Conservation (phyloP, 1,284 basidiomycete genomes). For the Rhizoctonia solani region DNA sequence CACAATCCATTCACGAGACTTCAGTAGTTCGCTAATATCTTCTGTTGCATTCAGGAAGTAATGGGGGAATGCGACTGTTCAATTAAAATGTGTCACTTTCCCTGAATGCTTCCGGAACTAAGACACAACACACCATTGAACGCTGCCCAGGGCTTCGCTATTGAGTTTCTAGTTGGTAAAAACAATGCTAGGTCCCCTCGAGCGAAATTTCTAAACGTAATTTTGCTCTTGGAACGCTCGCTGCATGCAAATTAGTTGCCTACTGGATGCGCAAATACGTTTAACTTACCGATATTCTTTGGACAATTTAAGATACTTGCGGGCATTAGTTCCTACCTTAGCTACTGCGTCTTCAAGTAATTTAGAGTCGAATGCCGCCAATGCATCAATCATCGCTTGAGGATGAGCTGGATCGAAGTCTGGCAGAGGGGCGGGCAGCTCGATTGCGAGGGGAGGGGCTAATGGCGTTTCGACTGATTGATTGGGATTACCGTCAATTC, state of each 20-base stretch:
- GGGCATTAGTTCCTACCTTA: conserved; percentile 81
- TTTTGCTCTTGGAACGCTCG: conserved; percentile 90
- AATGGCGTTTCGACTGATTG: conserved; percentile 16
- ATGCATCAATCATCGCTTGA: conserved; percentile 63
- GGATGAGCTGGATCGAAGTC: conserved; percentile 71
- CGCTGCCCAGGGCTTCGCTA: conserved; percentile 94
- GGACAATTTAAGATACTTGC: conserved; percentile 96
- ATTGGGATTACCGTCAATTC: background rate
- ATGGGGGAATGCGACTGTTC: conserved; percentile 88
- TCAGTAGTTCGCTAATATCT: conserved; percentile 81
- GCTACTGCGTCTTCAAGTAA: conserved; percentile 79
- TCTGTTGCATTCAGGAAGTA: conserved; percentile 92
- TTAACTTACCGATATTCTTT: conserved; percentile 72
- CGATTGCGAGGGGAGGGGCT: background rate
- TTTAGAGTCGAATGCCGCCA: conserved; percentile 79
- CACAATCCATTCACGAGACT: conserved; percentile 90
- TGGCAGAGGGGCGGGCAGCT: conserved; percentile 8
- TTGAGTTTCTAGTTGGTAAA: conserved; percentile 90
- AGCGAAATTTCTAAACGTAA: conserved; percentile 89
- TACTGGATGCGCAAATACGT: background rate
- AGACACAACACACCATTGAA: conserved; percentile 69
- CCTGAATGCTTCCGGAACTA: background rate
- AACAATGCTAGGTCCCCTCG: conserved; percentile 95
- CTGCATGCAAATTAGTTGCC: background rate
- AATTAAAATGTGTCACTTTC: background rate